Evolutionary conservation across 1,284 basidiomycete species (phyloP), one percentile per base, ranked within the genome.

Genomic region (Ceratobasidium sp.): DNA sequence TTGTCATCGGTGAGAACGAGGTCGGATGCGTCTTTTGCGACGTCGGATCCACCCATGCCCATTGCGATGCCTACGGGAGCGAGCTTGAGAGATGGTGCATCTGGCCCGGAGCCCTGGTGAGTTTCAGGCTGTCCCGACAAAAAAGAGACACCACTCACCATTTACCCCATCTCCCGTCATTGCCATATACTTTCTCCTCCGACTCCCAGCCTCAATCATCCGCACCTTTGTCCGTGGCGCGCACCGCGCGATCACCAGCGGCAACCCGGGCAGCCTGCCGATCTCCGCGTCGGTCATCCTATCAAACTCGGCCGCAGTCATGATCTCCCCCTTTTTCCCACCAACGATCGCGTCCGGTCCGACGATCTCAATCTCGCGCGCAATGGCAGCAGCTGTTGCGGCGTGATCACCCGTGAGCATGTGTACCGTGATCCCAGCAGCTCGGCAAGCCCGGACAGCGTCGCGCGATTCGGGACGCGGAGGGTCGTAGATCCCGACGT

Each of bases 251-350:
- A 90, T 84, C 49, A 90, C 88, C 43, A 88, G 83, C 0, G 88
- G 88, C 1, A 89, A 82, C 54, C 86, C 82, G 0, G 84, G 83
- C 13, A 89, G 80, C 0, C 79, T 81, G 76, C 88, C 87, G 74
- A 92, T 86, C 81, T 92, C 83, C 31, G 85, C 85, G 74, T 92
- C 89, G 0, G 85, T 84, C 9, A 88, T 80, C 76, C 84, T 83
- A n/a, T n/a, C n/a, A n/a, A n/a, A n/a, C n/a, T n/a, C n/a, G n/a
- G n/a, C n/a, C n/a, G n/a, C n/a, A n/a, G 86, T 86, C 85, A 86
- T 86, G 79, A 93, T 95, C 87, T 97, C 97, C 69, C 94, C 94
- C 16, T 88, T 89, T 41, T 71, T 71, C 37, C 54, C 68, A 19
- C 68, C 68, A 69, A 86, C 83, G 1, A 82, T 77, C 83, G 95